Base-by-base conservation (phyloP, 2,329 filamentous ascomycete species). In the Cladophialophora yegresii region DNA sequence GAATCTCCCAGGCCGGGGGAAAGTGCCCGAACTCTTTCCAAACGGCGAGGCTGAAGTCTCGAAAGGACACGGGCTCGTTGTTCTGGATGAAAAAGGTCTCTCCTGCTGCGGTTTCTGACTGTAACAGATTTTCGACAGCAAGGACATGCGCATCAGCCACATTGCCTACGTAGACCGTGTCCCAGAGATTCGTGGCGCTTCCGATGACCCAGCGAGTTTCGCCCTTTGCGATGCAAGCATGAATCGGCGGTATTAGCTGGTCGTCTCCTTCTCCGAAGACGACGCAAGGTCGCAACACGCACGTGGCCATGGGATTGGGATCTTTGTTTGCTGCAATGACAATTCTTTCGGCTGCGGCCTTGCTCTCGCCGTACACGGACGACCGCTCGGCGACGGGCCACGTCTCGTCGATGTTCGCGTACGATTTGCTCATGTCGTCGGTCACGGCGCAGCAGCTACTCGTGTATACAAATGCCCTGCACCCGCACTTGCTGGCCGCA, bases 401-500 rank as follows among this genome's bases (percentile, higher is more conserved):
- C 47, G 65, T 62, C 69, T 79, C 77, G 51, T 77, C 73, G 63
- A 79, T 76, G 58, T 79, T 78, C 6, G 69, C 69, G 65, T 77
- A 76, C 12, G 73, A 63, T 33, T 70, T 65, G 36, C 67, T 71
- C 71, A 77, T 73, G 60, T 86, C 80, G 72, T 87, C 84, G 3
- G 80, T 78, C 40, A 85, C 73, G 8, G 82, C 82, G 32, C 83
- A 84, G 63, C 82, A 82, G 70, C 77, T 82, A 71, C 82, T 84
- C 32, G 84, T 87, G 69, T 83, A 85, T 54, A 87, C 77, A 51
- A 87, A 79, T 0, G 77, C 80, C 58, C 76, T 77, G 47, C 80
- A 83, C 1, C 79, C 80, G 50, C 70, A 75, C 30, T 74, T 71
- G 66, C 76, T 75, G 1, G 81, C 77, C 3, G 79, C 80, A 2